These are phyloP conservation scores for Vigna mungo DNA, from an alignment of 306 rosid species.

Conservation along the genomic window DNA sequence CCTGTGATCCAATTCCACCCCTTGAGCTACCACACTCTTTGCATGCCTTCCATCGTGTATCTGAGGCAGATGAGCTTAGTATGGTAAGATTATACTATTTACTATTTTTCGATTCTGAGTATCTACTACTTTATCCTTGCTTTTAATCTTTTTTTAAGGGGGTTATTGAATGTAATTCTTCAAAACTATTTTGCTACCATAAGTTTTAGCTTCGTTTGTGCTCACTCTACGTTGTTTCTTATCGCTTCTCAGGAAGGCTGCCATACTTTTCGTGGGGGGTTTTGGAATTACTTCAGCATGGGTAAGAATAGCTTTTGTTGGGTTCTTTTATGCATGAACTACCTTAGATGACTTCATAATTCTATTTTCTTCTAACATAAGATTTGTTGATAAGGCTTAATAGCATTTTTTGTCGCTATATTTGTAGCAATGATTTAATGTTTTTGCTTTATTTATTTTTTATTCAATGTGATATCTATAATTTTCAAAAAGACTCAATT, in stretches of 20 bases:
- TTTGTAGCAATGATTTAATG: too few relatives aligned
- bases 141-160: background rate
- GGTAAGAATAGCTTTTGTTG: constrained; percentile 60
- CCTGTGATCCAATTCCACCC: constrained; percentile 89
- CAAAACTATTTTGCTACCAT: constrained; percentile 19
- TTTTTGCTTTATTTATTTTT: too few relatives aligned
- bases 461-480: too few relatives aligned
- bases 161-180: background rate
- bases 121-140: constrained; percentile 25
- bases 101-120: constrained; percentile 23
- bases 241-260: constrained; percentile 74
- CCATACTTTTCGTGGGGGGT: constrained; percentile 98
- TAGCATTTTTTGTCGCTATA: too few relatives aligned
- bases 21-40: constrained; percentile 94
- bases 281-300: constrained; percentile 99
- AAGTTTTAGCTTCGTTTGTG: constrained; percentile 41
- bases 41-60: constrained; percentile 86
- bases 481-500: too few relatives aligned
- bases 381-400: background rate
- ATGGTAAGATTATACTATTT: constrained; percentile 51
- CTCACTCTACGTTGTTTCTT: constrained; percentile 40
- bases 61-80: constrained; percentile 71
- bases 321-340: constrained; percentile 19
- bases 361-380: constrained; percentile 11
- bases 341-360: constrained; percentile 13